Evolutionary conservation across 345 rosid species (phyloP).

Genomic region (Eucalyptus caleyi): DNA sequence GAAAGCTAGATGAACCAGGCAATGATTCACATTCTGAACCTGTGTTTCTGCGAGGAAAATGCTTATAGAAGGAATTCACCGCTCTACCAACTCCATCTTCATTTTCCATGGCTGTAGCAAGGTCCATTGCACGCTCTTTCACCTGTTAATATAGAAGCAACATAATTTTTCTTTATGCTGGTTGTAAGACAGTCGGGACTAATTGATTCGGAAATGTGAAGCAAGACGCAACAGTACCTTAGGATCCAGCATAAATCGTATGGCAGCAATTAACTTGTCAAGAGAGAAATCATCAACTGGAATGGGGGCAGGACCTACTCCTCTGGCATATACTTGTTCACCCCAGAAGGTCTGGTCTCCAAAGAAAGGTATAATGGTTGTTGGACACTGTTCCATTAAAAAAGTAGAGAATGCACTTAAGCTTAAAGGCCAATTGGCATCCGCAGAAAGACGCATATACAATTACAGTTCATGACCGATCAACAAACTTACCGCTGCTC

Average conservation of each 20-base stretch:
- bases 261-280: constrained; percentile 34
- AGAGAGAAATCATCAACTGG: constrained; percentile 35
- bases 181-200: background rate
- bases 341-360: constrained; percentile 67
- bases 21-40: background rate
- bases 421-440: background rate
- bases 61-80: constrained; percentile 45
- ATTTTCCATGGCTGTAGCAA: constrained; percentile 24
- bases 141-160: constrained; percentile 7
- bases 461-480: background rate
- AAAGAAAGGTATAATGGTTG: constrained; percentile 47
- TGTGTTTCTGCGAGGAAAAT: constrained; percentile 6
- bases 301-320: constrained; percentile 44
- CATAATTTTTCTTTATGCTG: background rate
- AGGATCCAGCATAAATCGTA: constrained; percentile 31
- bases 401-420: background rate
- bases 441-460: background rate
- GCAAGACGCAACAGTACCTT: constrained; percentile 2
- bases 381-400: constrained; percentile 26
- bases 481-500: constrained; percentile 32
- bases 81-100: constrained; percentile 47
- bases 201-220: background rate
- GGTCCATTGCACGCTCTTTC: constrained; percentile 14
- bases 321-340: constrained; percentile 35
- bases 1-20: background rate